Base-by-base conservation (phyloP, 73 alveolate genomes). In the Durusdinium trenchii region DNA sequence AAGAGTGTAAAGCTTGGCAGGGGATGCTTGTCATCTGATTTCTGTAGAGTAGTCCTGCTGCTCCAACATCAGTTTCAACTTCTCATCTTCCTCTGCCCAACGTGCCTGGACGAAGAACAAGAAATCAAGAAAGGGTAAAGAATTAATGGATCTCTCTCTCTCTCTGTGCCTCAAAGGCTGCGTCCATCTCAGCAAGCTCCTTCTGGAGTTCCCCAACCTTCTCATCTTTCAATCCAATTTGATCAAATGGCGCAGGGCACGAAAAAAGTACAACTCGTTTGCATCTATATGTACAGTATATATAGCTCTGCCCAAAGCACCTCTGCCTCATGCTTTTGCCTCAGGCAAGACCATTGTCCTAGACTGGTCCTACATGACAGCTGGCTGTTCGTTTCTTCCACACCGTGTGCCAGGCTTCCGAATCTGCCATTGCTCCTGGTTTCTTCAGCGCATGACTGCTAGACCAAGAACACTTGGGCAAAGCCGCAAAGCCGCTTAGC, bases 1-100 rank as follows among this genome's bases (percentile, higher is more conserved):
- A n/a, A n/a, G n/a, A n/a, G n/a, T n/a, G n/a, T n/a, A n/a, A n/a
- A n/a, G n/a, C n/a, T n/a, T n/a, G n/a, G n/a, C n/a, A n/a, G n/a
- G n/a, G n/a, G n/a, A n/a, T n/a, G n/a, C n/a, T n/a, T n/a, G n/a
- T n/a, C n/a, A n/a, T n/a, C n/a, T n/a, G n/a, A n/a, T n/a, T n/a
- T n/a, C n/a, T n/a, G n/a, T n/a, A n/a, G n/a, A n/a, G n/a, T n/a
- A n/a, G 86, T 67, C 97, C 97, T 90, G 97, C 60, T 69, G 57
- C 57, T 67, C 97, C 89, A 90, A 79, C 57, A 90, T 40, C 87
- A 67, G 87, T 6, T 40, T 75, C 76, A 90, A 43, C 76, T 75
- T 75, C 54, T 46, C 67, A 30, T 90, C 97, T 46, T 69, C 97
- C 76, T 90, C 97, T 32, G 97, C 97, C 97, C 97, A 90, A 30